A percentile compares a stretch with the other conserved stretches of the same genome.
phyloP scores from a whole-genome alignment of 2,329 filamentous ascomycete species.

The Ophiostoma triangulosporum region DNA sequence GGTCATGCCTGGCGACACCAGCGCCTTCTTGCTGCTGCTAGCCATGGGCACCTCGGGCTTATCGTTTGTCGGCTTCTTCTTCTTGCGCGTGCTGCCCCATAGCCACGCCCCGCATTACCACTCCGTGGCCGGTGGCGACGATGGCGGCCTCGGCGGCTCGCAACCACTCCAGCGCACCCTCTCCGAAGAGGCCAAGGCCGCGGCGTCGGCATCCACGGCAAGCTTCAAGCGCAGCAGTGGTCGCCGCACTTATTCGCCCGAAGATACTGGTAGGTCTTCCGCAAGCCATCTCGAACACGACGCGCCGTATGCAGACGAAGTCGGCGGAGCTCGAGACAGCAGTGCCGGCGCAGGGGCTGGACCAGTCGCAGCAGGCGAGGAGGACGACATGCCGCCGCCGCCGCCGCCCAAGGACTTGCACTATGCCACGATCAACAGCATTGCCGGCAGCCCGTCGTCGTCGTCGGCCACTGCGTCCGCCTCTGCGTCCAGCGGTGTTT shows the following conservation, averaged over 20 bases:
- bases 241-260: constrained; percentile 15
- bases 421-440: neutral
- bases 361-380: neutral
- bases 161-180: constrained; percentile 29
- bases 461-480: constrained; percentile 2
- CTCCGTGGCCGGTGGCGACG: constrained; percentile 27
- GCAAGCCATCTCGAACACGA: constrained; percentile 13
- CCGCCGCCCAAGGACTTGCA: neutral
- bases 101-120: constrained; percentile 37
- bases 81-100: constrained; percentile 61
- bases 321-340: neutral
- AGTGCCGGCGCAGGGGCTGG: neutral
- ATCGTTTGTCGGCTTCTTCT: constrained; percentile 67
- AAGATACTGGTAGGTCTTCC: constrained; percentile 54
- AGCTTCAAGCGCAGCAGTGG: constrained; percentile 10
- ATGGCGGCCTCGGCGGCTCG: constrained; percentile 20
- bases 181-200: constrained; percentile 28
- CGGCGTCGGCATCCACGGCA: constrained; percentile 14
- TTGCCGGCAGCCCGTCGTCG: constrained; percentile 2
- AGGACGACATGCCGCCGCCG: neutral
- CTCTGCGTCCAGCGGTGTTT: constrained; percentile 1
- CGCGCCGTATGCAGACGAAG: constrained; percentile 1
- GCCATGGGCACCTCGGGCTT: constrained; percentile 66
- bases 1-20: constrained; percentile 71
- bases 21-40: constrained; percentile 66